A percentile compares a stretch with the other conserved stretches of the same genome.
Evolutionary conservation across 208 protist genomes (phyloP).

Genomic region (Strigomonas oncopelti): DNA sequence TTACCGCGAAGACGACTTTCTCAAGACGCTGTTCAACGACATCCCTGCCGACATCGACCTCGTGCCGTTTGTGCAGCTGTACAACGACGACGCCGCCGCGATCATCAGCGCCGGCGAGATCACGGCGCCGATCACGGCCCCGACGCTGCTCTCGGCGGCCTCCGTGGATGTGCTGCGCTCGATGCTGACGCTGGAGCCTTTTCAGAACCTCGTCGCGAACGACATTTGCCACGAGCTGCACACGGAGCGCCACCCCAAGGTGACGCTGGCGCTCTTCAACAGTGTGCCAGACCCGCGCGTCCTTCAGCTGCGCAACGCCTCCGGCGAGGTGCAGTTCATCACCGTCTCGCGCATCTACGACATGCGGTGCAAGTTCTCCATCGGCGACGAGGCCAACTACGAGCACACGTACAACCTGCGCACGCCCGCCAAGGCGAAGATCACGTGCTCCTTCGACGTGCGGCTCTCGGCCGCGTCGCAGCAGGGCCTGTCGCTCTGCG

Average conservation of each 20-base stretch:
- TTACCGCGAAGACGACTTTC: conserved; percentile 80
- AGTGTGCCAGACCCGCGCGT: conserved; percentile 74
- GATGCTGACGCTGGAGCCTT: conserved; percentile 82
- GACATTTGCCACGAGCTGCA: conserved; percentile 72
- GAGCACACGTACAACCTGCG: conserved; percentile 83
- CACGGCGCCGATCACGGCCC: conserved; percentile 73
- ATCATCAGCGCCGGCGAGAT: conserved; percentile 70
- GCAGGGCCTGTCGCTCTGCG: conserved; percentile 54
- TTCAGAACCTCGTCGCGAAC: conserved; percentile 66
- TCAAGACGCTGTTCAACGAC: conserved; percentile 84
- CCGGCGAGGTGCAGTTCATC: conserved; percentile 51
- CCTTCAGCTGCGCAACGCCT: conserved; percentile 61
- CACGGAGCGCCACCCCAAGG: conserved; percentile 48
- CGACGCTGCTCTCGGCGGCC: conserved; percentile 66
- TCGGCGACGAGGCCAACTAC: conserved; percentile 62
- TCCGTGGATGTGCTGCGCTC: conserved; percentile 84
- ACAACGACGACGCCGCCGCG: conserved; percentile 86
- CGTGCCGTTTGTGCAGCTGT: conserved; percentile 89
- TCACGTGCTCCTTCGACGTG: conserved; percentile 55
- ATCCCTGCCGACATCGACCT: conserved; percentile 75
- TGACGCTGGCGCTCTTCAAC: conserved; percentile 80
- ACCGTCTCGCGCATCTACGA: conserved; percentile 67
- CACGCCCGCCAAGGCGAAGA: conserved; percentile 48
- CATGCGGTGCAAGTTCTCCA: conserved; percentile 68
- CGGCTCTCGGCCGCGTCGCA: conserved; percentile 34